Evolutionary conservation across 2,329 filamentous ascomycete species (phyloP).

Genomic region (Sporothrix brasiliensis): DNA sequence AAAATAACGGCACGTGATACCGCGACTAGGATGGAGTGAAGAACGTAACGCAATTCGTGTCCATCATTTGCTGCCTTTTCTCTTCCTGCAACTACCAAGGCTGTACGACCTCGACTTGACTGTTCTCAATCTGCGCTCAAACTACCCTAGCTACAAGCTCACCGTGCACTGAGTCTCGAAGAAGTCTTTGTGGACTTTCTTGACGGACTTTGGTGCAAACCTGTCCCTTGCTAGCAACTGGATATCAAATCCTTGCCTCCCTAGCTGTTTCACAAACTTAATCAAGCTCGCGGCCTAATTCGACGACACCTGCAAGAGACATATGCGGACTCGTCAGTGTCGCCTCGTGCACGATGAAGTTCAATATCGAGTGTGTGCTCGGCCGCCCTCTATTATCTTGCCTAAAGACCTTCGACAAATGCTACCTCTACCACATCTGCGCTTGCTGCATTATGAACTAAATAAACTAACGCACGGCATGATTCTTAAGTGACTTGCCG

Average conservation of each 20-base stretch:
- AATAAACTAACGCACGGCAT: background rate
- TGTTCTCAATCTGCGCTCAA: background rate
- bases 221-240: background rate
- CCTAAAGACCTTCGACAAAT: background rate
- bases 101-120: background rate
- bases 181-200: background rate
- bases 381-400: background rate
- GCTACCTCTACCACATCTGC: too few species aligned
- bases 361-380: conserved; percentile 54
- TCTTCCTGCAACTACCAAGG: too few species aligned
- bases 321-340: background rate
- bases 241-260: background rate
- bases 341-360: conserved; percentile 48
- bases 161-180: background rate
- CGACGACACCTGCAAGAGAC: background rate
- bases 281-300: background rate
- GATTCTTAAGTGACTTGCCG: conserved; percentile 55
- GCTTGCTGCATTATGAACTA: background rate
- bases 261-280: background rate
- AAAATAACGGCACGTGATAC: background rate
- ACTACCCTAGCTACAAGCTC: background rate
- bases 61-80: background rate
- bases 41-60: background rate
- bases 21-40: background rate
- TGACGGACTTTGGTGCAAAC: background rate